Evolutionary conservation across 805 yeast species (phyloP).

Genomic region (Kodamaea nitidulidarum): DNA sequence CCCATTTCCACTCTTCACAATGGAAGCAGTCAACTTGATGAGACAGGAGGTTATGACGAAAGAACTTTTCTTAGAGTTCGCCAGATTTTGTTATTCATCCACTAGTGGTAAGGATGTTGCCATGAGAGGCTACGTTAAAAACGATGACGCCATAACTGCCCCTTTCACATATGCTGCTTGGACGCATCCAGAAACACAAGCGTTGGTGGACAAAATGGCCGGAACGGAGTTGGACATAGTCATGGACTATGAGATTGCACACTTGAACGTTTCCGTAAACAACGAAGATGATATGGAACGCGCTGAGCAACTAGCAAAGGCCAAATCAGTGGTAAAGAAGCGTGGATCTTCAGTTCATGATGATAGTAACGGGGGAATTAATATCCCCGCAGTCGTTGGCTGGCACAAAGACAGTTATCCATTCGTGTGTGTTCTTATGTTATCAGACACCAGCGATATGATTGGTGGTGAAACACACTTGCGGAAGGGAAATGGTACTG

Average conservation of each 20-base stretch:
- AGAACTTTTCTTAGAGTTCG: constrained; percentile 43
- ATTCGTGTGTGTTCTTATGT: constrained; percentile 61
- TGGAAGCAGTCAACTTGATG: constrained; percentile 58
- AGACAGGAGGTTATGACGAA: constrained; percentile 49
- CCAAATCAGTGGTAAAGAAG: constrained; percentile 7
- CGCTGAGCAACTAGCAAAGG: constrained; percentile 2
- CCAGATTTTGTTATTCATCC: constrained; percentile 40
- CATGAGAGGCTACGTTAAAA: constrained; percentile 48
- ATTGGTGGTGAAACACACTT: constrained; percentile 59
- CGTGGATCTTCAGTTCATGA: constrained; percentile 9
- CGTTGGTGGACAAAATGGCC: constrained; percentile 53
- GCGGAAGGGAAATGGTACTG: constrained; percentile 35
- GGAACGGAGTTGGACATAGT: constrained; percentile 51
- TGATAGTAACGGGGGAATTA: constrained; percentile 20
- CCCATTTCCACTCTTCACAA: constrained; percentile 59
- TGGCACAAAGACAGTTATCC: constrained; percentile 67
- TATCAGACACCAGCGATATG: constrained; percentile 55
- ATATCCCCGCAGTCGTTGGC: constrained; percentile 53
- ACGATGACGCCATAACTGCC: constrained; percentile 25
- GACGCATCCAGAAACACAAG: constrained; percentile 55
- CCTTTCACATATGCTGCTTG: constrained; percentile 56
- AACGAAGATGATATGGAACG: constrained; percentile 30
- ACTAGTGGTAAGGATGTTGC: constrained; percentile 48
- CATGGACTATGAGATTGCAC: constrained; percentile 59
- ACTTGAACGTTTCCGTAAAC: constrained; percentile 47